Conservation (phyloP, 2,329 filamentous ascomycete genomes). For the Cercospora canescens region DNA sequence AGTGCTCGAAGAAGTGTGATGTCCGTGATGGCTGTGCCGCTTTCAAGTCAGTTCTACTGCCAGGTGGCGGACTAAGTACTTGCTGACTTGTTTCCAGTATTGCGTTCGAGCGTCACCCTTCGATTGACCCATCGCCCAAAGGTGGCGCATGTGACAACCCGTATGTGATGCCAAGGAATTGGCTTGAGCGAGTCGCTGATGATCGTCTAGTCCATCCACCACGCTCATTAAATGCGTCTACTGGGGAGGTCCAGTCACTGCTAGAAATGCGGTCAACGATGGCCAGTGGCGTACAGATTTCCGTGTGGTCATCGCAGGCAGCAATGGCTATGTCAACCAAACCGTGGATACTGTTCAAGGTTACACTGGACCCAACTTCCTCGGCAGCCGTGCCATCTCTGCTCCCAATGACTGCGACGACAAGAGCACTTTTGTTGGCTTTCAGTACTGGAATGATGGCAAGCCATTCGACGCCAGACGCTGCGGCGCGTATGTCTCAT, state of each 20-base stretch:
- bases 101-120: slow-evolving; percentile 15
- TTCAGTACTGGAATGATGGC: slow-evolving; percentile 31
- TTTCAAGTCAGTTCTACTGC: slow-evolving; percentile 5
- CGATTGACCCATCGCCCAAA: slow-evolving; percentile 36
- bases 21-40: slow-evolving; percentile 16
- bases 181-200: not conserved
- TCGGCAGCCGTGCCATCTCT: slow-evolving; percentile 29
- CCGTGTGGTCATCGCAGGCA: slow-evolving; percentile 18
- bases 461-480: slow-evolving; percentile 34
- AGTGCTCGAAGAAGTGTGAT: slow-evolving; percentile 30
- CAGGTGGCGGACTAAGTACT: not conserved
- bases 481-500: slow-evolving; percentile 27
- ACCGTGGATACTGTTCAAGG: slow-evolving; percentile 10
- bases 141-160: slow-evolving; percentile 12
- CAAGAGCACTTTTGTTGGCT: slow-evolving; percentile 31
- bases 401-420: slow-evolving; percentile 31
- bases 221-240: slow-evolving; percentile 36
- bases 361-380: slow-evolving; percentile 18
- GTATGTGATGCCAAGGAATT: not conserved
- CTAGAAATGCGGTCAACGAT: slow-evolving; percentile 28
- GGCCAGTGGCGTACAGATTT: slow-evolving; percentile 28
- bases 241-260: slow-evolving; percentile 30
- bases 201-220: not conserved
- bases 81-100: not conserved
- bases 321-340: slow-evolving; percentile 16